Evolutionary conservation across 257 asterid genomes (phyloP).

Genomic region (Plantago ovata): DNA sequence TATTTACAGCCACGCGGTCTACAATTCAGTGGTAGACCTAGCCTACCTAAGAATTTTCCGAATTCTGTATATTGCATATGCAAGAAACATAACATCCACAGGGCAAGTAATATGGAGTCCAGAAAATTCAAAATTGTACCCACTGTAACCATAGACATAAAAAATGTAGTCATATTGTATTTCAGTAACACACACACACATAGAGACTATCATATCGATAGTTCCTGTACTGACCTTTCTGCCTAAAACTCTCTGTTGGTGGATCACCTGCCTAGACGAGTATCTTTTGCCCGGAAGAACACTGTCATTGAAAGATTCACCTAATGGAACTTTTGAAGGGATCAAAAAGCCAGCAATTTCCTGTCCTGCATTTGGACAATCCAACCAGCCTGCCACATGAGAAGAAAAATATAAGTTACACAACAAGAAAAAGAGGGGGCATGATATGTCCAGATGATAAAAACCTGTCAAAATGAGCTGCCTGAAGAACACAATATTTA

Average conservation of each 20-base stretch:
- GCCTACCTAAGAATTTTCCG: no score
- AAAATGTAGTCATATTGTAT: no score
- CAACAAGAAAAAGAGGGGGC: conserved; percentile 11
- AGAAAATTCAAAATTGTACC: no score
- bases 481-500: no score
- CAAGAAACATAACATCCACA: no score
- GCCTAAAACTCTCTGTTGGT: conserved; percentile 65
- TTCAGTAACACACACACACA: no score
- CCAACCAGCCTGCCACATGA: conserved; percentile 81
- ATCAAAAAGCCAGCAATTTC: conserved; percentile 58
- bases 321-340: conserved; percentile 97
- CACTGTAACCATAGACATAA: no score
- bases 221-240: conserved; percentile 52
- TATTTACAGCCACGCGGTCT: no score
- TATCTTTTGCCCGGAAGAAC: conserved; percentile 87
- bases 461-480: conserved; percentile 8
- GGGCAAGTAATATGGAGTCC: no score
- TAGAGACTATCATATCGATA: no score
- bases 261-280: conserved; percentile 85
- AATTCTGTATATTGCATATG: no score
- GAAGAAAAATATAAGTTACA: conserved; percentile 5
- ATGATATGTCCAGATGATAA: conserved; percentile 6
- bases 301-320: conserved; percentile 68
- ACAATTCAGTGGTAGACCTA: no score
- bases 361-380: conserved; percentile 78